Evolutionary conservation across 225 moss, liverwort and hornwort species (phyloP).

Genomic region (Takakia lepidozioides): DNA sequence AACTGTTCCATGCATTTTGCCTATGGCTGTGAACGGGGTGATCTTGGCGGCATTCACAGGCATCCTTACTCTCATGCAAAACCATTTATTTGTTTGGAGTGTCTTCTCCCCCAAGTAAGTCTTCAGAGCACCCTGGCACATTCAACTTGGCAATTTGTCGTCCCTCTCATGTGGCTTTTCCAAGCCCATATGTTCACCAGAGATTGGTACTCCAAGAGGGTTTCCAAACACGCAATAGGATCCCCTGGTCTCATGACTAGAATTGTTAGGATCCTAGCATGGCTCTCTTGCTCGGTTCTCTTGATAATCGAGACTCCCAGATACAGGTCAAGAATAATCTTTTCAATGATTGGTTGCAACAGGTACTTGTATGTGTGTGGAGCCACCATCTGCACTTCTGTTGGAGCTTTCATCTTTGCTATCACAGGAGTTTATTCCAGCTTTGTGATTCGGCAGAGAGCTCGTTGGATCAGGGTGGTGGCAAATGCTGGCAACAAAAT

Average conservation of each 20-base stretch:
- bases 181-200: not conserved
- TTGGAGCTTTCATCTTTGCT: constrained; percentile 42
- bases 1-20: constrained; percentile 59
- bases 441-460: constrained; percentile 19
- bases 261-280: not conserved
- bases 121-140: not conserved
- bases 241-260: too few relatives aligned
- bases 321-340: not conserved
- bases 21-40: constrained; percentile 66
- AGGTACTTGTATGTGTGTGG: constrained; percentile 73
- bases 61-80: constrained; percentile 60
- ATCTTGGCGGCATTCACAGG: constrained; percentile 60
- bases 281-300: not conserved
- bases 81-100: constrained; percentile 89
- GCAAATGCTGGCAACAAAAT: too few relatives aligned
- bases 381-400: constrained; percentile 46
- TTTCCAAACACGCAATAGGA: too few relatives aligned
- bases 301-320: not conserved
- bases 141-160: not conserved
- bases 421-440: constrained; percentile 33
- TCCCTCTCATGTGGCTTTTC: not conserved
- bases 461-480: too few relatives aligned
- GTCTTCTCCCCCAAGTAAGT: constrained; percentile 85
- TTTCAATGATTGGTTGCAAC: constrained; percentile 10
- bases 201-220: not conserved